phyloP scores from a whole-genome alignment of 2,329 filamentous ascomycete species.

The Cladosporium velox region DNA sequence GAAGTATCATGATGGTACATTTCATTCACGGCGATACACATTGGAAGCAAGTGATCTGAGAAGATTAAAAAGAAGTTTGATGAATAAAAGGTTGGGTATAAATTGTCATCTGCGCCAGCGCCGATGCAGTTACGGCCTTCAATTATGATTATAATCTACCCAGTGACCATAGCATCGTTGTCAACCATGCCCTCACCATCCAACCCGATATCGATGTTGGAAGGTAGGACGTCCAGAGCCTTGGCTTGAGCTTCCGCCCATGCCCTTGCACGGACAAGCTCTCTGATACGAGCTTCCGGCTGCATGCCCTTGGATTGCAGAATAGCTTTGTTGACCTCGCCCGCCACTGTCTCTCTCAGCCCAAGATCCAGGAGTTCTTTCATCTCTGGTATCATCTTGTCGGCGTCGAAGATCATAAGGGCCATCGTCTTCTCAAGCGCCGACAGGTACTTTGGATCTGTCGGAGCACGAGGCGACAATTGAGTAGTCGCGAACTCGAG shows the following conservation, averaged over 20 bases:
- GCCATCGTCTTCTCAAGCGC: slow-evolving; percentile 93
- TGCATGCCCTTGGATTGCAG: slow-evolving; percentile 70
- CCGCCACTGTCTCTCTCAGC: slow-evolving; percentile 80
- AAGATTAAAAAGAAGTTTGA: background rate
- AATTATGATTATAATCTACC: background rate
- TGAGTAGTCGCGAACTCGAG: slow-evolving; percentile 85
- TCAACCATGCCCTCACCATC: slow-evolving; percentile 32
- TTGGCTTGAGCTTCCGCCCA: slow-evolving; percentile 75
- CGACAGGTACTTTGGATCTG: slow-evolving; percentile 75
- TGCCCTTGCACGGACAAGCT: slow-evolving; percentile 76
- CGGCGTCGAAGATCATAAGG: slow-evolving; percentile 82
- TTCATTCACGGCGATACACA: too few species aligned
- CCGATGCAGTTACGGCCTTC: background rate
- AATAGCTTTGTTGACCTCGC: slow-evolving; percentile 86
- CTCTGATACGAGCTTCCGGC: slow-evolving; percentile 78
- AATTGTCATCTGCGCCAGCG: slow-evolving; percentile 1
- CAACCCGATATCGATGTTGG: slow-evolving; percentile 45
- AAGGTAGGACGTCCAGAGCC: slow-evolving; percentile 45
- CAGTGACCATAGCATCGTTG: slow-evolving; percentile 29
- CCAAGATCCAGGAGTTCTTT: slow-evolving; percentile 75
- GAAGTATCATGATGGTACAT: too few species aligned
- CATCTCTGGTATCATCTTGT: slow-evolving; percentile 74
- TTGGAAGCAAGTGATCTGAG: too few species aligned
- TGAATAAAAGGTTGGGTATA: background rate
- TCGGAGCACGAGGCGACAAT: slow-evolving; percentile 82